Conservation (phyloP, 495 filamentous ascomycete species). For the Parmelia sp. region DNA sequence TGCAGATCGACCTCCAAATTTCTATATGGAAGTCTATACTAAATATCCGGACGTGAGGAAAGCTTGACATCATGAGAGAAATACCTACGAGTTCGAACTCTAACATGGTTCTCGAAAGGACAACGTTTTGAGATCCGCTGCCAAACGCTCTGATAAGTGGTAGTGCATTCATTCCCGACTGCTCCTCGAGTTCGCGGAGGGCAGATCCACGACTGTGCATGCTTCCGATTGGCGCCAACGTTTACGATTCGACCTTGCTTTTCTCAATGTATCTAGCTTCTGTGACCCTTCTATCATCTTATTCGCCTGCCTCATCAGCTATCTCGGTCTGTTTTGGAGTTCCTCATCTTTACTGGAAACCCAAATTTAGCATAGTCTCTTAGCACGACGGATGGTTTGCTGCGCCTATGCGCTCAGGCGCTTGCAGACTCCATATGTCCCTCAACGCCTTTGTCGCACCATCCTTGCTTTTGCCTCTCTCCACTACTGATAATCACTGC, state of each 20-base stretch:
- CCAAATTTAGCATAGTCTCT: background rate
- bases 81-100: background rate
- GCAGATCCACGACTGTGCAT: background rate
- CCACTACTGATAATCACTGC: background rate
- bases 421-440: background rate
- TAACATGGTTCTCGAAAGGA: background rate
- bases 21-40: background rate
- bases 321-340: background rate
- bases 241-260: background rate
- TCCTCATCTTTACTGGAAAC: background rate
- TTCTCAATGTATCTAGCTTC: background rate
- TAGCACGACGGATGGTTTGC: slow-evolving; percentile 3
- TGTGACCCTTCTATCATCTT: background rate
- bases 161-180: background rate
- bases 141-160: background rate
- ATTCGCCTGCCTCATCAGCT: background rate
- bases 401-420: background rate
- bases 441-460: slow-evolving; percentile 3
- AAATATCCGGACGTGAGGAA: background rate
- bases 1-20: background rate
- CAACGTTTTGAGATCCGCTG: background rate
- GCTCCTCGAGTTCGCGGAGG: background rate
- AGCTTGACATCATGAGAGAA: background rate
- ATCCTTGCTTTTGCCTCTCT: background rate
- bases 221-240: background rate